Conservation (phyloP, 768 basidiomycete genomes). For the Lanmaoa rubissima region DNA sequence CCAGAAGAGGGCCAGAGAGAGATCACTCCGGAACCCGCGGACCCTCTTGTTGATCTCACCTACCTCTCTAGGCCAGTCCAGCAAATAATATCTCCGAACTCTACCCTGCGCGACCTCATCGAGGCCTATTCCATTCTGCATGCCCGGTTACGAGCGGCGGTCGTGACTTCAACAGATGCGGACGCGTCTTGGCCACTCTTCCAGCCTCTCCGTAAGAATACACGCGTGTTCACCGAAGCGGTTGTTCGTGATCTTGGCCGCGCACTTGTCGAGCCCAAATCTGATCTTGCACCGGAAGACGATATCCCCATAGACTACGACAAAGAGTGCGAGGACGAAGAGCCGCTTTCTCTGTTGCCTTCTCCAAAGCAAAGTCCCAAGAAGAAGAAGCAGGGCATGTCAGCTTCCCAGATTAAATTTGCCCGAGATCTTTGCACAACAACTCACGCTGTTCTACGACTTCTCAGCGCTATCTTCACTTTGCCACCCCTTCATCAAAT, state of each 20-base stretch:
- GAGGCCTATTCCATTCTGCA: conserved; percentile 73
- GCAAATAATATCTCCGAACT: conserved; percentile 50
- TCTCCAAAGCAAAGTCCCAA: conserved; percentile 68
- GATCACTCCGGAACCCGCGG: conserved; percentile 72
- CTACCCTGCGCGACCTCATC: conserved; percentile 57
- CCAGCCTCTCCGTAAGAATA: conserved; percentile 60
- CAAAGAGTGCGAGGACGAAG: conserved; percentile 26
- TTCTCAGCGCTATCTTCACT: conserved; percentile 61
- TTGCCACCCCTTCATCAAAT: conserved; percentile 55
- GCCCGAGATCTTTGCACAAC: conserved; percentile 78
- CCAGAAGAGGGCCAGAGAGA: conserved; percentile 53
- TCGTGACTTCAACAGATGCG: conserved; percentile 44
- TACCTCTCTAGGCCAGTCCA: conserved; percentile 69
- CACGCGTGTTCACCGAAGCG: conserved; percentile 49
- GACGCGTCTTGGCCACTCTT: conserved; percentile 72
- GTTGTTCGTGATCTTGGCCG: conserved; percentile 68
- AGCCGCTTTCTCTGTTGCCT: conserved; percentile 44
- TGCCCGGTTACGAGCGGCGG: conserved; percentile 53
- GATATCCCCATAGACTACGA: conserved; percentile 25
- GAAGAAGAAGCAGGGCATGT: conserved; percentile 60
- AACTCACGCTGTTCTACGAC: conserved; percentile 65
- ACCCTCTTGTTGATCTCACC: conserved; percentile 58
- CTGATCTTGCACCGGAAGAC: conserved; percentile 20
- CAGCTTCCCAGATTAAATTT: conserved; percentile 73
- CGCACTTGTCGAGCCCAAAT: conserved; percentile 58